A percentile compares a stretch with the other conserved stretches of the same genome.
These are phyloP conservation scores for Panaeolus cyanescens DNA, from an alignment of 768 basidiomycete species.

Conservation along the genomic window DNA sequence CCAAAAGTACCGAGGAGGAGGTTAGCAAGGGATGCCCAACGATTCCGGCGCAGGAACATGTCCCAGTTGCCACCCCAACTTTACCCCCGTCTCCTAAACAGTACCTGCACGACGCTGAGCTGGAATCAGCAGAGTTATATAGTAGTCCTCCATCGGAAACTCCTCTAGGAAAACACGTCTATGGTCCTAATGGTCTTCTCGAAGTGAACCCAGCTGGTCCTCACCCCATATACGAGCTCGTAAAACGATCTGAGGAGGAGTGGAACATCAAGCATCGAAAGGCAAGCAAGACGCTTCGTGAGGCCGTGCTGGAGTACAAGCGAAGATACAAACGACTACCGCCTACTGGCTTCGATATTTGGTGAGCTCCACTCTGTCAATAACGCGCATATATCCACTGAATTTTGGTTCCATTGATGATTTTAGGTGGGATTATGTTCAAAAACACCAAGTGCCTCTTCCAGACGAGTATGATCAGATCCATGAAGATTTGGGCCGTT, in stretches of 20 bases:
- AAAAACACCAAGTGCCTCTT: slow-evolving; percentile 63
- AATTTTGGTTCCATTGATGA: neutral
- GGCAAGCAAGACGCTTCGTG: slow-evolving; percentile 70
- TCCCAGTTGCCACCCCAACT: neutral
- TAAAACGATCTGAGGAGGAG: slow-evolving; percentile 65
- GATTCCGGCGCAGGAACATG: neutral
- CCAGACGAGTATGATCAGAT: slow-evolving; percentile 83
- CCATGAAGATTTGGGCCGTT: slow-evolving; percentile 70
- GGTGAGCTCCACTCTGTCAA: slow-evolving; percentile 51
- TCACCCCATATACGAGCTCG: slow-evolving; percentile 79
- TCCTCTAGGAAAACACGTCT: slow-evolving; percentile 27
- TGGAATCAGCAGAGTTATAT: neutral
- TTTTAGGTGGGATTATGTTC: slow-evolving; percentile 46
- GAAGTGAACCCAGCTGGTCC: slow-evolving; percentile 35
- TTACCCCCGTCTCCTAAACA: neutral
- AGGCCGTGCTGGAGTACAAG: slow-evolving; percentile 78
- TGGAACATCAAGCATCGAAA: slow-evolving; percentile 62
- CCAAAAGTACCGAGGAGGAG: slow-evolving; percentile 7
- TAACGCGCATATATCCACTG: neutral
- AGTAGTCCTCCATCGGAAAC: neutral
- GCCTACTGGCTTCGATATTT: slow-evolving; percentile 80
- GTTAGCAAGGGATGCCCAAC: neutral
- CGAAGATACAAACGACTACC: slow-evolving; percentile 70
- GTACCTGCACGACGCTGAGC: neutral
- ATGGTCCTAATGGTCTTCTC: slow-evolving; percentile 36